Evolutionary conservation across 1,139 yeast species (phyloP).

Genomic region (Wickerhamomyces sp.): DNA sequence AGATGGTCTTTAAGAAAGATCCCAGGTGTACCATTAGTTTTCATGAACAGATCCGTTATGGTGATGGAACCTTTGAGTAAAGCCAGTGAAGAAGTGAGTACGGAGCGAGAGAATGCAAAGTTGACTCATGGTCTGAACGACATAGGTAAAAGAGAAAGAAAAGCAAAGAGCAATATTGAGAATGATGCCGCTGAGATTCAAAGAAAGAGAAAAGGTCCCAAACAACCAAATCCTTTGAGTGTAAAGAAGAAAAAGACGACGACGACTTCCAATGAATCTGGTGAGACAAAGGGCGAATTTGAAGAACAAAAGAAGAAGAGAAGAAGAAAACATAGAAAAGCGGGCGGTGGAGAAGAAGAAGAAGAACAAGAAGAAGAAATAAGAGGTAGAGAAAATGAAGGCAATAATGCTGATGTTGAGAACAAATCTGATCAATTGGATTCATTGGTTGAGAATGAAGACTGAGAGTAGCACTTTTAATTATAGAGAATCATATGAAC

Average conservation of each 20-base stretch:
- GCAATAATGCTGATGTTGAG: too few relatives aligned
- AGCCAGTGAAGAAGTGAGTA: constrained; percentile 56
- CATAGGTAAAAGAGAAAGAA: constrained; percentile 28
- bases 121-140: constrained; percentile 70
- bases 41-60: constrained; percentile 88
- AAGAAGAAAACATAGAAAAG: constrained; percentile 35
- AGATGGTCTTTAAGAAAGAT: constrained; percentile 63
- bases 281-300: constrained; percentile 3
- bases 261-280: constrained; percentile 8
- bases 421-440: too few relatives aligned
- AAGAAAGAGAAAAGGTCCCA: constrained; percentile 64
- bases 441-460: too few relatives aligned
- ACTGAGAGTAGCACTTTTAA: too few relatives aligned
- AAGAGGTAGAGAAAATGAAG: too few relatives aligned
- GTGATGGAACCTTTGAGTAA: constrained; percentile 89
- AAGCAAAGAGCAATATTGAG: constrained; percentile 21
- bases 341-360: neutral
- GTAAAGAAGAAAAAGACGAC: constrained; percentile 57
- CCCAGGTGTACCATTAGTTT: constrained; percentile 88
- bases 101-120: constrained; percentile 55
- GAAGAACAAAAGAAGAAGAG: constrained; percentile 29
- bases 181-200: too few relatives aligned
- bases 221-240: constrained; percentile 80
- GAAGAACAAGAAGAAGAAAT: constrained; percentile 1
- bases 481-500: too few relatives aligned